Evolutionary conservation across 768 basidiomycete species (phyloP), one percentile per base, ranked within the genome.

Genomic region (Hydnum rufescens): DNA sequence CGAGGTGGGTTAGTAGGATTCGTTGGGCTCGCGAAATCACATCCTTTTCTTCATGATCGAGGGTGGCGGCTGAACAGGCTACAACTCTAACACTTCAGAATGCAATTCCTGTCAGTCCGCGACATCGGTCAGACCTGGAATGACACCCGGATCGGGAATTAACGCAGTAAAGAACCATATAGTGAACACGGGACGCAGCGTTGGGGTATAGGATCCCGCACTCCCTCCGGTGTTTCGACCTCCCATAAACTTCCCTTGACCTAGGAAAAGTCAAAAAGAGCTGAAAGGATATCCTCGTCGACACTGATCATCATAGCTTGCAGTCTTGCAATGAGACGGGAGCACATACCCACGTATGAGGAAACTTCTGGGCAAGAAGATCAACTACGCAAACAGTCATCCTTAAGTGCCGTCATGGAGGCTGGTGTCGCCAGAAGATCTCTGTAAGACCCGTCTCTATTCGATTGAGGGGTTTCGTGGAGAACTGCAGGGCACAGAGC

Each of bases 31-130:
- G n/a, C n/a, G n/a, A n/a, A n/a, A n/a, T n/a, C n/a, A n/a, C n/a
- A n/a, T n/a, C n/a, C n/a, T n/a, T n/a, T n/a, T n/a, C n/a, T 61
- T 89, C 86, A 95, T 93, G 70, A 99, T 97, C 0, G 95, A 97
- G 18, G 97, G 66, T 1, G 86, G 80, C 3, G 97, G 70, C 57
- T 81, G 79, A 61, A 97, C 85, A 4, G 95, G 95, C 57, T 99
- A 93, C 26, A 99, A 70, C 60, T 95, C n/a, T n/a, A n/a, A n/a
- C n/a, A n/a, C n/a, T n/a, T n/a, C n/a, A n/a, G n/a, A n/a, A n/a
- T n/a, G n/a, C n/a, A n/a, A n/a, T n/a, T n/a, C n/a, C n/a, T n/a
- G n/a, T n/a, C n/a, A n/a, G n/a, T n/a, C n/a, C n/a, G n/a, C n/a
- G n/a, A n/a, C n/a, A n/a, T n/a, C n/a, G n/a, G n/a, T n/a, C n/a